Evolutionary conservation across 495 filamentous ascomycete genomes (phyloP).

Genomic region (Zalerion maritima): DNA sequence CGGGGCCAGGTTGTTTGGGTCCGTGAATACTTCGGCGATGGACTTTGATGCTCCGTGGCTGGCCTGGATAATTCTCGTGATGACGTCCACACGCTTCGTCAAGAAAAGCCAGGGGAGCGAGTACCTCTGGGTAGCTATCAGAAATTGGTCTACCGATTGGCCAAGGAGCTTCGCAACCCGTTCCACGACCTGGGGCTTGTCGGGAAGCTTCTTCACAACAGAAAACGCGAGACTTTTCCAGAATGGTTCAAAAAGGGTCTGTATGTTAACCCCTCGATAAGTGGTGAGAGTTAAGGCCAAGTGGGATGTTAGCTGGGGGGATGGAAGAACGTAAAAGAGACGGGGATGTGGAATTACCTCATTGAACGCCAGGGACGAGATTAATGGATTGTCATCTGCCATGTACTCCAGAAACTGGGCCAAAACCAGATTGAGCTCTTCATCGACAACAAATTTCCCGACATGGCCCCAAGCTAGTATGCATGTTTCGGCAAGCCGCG

Average conservation of each 20-base stretch:
- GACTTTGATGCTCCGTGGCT: constrained; percentile 39
- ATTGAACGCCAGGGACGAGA: constrained; percentile 66
- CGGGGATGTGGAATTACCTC: constrained; percentile 42
- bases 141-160: constrained; percentile 54
- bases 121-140: constrained; percentile 62
- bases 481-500: constrained; percentile 62
- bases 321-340: neutral
- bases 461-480: constrained; percentile 74
- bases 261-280: constrained; percentile 39
- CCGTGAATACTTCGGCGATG: constrained; percentile 24
- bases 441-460: constrained; percentile 42
- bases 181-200: constrained; percentile 67
- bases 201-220: constrained; percentile 65
- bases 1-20: constrained; percentile 55
- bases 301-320: constrained; percentile 1
- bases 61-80: constrained; percentile 65
- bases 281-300: constrained; percentile 49
- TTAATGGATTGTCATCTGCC: constrained; percentile 63
- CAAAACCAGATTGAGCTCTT: constrained; percentile 74
- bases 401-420: constrained; percentile 74
- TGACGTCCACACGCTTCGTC: constrained; percentile 57
- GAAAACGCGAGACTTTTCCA: constrained; percentile 70
- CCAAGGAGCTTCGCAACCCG: constrained; percentile 65
- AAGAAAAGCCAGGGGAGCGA: constrained; percentile 79
- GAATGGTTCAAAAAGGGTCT: constrained; percentile 64